Base-by-base conservation (phyloP, 129 eudicot genomes). In the Tanacetum coccineum region DNA sequence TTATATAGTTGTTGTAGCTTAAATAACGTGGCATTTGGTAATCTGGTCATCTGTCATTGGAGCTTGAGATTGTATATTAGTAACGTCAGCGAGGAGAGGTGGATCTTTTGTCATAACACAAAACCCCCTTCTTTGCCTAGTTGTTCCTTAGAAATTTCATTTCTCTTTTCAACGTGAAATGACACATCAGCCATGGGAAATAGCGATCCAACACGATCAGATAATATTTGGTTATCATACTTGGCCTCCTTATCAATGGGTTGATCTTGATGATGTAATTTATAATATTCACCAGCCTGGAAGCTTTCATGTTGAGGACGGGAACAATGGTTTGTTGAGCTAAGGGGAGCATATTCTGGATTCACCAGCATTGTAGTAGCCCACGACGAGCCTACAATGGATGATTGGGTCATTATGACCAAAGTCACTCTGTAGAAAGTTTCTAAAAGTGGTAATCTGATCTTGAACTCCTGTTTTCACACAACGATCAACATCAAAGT, bases 1-100 rank as follows among this genome's bases (percentile, higher is more conserved):
- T 78, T 91, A 66, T 91, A 87, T 57, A 87, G 96, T 66, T 87
- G 94, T 15, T 86, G 96, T 70, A 96, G 97, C 79, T 91, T 87
- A 71, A 87, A 91, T 51, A 91, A 85, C 14, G 90, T 85, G 18
- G 94, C 96, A 67, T 91, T 91, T 73, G 4, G 79, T 68, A 4
- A 81, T 56, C 65, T 59, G 84, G 51, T 77, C 54, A 59, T 72
- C 69, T 21, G 86, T 54, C 15, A 82, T 59, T 57, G 76, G 78
- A 62, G 82, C 73, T 15, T 79, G 81, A 65, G 85, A 70, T 72
- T 78, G 76, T 78, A 78, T 63, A 87, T 88, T 67, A 78, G 39
- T 30, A 30, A 30, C 71, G 69, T 79, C 81, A 57, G 58, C 79
- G 44, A 21, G 68, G 49, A 59, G 75, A 56, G 72, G 76, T 20